A percentile compares a stretch with the other conserved stretches of the same genome.
These are phyloP conservation scores for Grosmannia penicillata DNA, from an alignment of 2,329 filamentous ascomycete genomes.

Conservation along the genomic window DNA sequence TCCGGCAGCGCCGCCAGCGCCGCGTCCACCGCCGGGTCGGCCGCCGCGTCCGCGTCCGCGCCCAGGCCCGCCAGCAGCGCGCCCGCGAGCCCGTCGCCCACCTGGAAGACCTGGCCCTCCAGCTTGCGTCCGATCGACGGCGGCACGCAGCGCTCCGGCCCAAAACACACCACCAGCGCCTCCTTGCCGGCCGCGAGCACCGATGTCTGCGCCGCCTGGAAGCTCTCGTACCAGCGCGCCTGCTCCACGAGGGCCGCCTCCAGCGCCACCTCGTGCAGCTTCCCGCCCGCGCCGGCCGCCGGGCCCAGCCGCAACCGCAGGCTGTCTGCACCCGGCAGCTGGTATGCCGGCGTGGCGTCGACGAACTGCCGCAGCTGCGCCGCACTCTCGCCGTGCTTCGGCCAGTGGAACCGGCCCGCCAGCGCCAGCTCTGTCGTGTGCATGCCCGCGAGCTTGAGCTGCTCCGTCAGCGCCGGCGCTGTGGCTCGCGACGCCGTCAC, in stretches of 20 bases:
- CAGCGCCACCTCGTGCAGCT: too few relatives aligned
- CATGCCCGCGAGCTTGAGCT: background rate
- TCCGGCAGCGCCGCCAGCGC: too few relatives aligned
- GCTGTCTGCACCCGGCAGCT: slow-evolving; percentile 17
- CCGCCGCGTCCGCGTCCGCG: background rate
- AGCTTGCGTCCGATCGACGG: slow-evolving; percentile 5
- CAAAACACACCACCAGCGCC: slow-evolving; percentile 18
- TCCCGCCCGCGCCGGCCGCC: too few relatives aligned
- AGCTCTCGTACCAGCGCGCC: slow-evolving; percentile 19
- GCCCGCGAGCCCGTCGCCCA: slow-evolving; percentile 11
- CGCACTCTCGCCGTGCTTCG: background rate
- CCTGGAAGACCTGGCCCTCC: slow-evolving; percentile 9
- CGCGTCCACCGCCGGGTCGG: background rate
- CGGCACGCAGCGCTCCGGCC: slow-evolving; percentile 21
- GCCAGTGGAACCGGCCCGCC: background rate
- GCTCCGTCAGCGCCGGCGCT: background rate
- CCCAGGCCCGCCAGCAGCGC: background rate
- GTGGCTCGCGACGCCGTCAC: background rate
- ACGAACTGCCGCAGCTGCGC: too few relatives aligned
- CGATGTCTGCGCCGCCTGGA: too few relatives aligned
- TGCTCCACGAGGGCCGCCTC: slow-evolving; percentile 19
- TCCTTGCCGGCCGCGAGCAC: slow-evolving; percentile 3
- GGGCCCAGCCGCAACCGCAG: slow-evolving; percentile 14
- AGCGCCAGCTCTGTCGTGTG: background rate
- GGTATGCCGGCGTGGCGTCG: too few relatives aligned